A percentile compares a stretch with the other conserved stretches of the same genome.
Conservation (phyloP, 225 moss, liverwort and hornwort species). For the Rhytidiadelphus loreus region DNA sequence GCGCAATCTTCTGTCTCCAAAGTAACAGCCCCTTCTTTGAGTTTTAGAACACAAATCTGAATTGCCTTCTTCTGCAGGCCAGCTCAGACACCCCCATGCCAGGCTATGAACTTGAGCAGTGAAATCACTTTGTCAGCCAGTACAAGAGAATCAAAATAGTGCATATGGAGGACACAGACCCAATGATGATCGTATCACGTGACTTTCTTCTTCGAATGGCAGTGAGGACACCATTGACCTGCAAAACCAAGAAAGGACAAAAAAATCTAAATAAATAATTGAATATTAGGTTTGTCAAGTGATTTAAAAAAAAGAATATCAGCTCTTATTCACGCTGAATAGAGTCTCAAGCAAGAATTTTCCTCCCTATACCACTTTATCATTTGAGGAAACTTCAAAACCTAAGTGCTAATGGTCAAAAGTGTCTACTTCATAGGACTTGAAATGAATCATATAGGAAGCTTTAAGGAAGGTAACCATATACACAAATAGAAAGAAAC, state of each 20-base stretch:
- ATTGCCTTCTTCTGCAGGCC: neutral
- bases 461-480: neutral
- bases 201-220: conserved; percentile 71
- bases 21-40: neutral
- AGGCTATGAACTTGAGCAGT: neutral
- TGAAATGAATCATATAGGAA: neutral
- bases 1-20: neutral
- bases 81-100: neutral
- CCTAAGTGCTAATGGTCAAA: too few species aligned
- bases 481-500: neutral
- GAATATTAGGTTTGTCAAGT: neutral
- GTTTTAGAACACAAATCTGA: neutral
- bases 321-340: neutral
- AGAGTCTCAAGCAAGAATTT: neutral
- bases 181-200: conserved; percentile 55
- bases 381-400: neutral
- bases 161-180: conserved; percentile 55
- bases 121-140: conserved; percentile 59
- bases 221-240: conserved; percentile 60
- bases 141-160: conserved; percentile 66
- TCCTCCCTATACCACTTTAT: neutral
- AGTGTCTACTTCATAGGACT: neutral
- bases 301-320: neutral
- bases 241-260: neutral
- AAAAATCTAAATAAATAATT: neutral